Base-by-base conservation (phyloP, 805 yeast genomes). In the Diddensiella santjacobensis region DNA sequence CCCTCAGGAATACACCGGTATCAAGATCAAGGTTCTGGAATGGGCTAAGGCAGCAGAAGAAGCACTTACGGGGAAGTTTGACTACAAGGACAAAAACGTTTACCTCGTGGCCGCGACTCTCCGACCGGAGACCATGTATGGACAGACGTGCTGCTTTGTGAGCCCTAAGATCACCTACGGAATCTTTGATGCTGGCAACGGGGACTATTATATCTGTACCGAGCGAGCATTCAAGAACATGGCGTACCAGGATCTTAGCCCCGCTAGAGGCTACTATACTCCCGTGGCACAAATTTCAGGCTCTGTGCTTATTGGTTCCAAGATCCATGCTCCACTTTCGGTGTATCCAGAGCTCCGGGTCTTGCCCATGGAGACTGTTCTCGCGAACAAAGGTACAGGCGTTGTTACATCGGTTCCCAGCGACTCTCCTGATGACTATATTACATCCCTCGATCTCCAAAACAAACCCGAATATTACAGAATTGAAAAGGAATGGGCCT, bases 81-180 rank as follows among this genome's bases (percentile, higher is more conserved):
- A 73, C 49, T 49, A 70, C 22, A 58, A 65, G 22, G 72, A 69
- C 50, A 87, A 86, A 72, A 84, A 82, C 59, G 74, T 89, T 23
- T 88, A 67, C 71, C 74, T 93, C 52, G 88, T 93, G 43, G 99
- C 99, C 51, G 98, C 98, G 23, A 93, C 99, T 59, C 80, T 93
- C 64, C 83, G 99, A 73, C 97, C 99, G 26, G 99, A 93, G 73
- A 93, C 99, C 58, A 88, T 93, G 97, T 90, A 90, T 64, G 98
- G 97, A 55, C 98, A 93, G 75, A 87, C 96, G 3, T 87, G 96
- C 76, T 90, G 97, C 78, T 93, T 91, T 62, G 98, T 93, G 20
- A 87, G 96, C 23, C 96, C 98, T 66, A 88, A 86, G 73, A 87
- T 93, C 59, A 80, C 77, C 40, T 93, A 93, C 64, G 98, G 99